Evolutionary conservation across 2,329 filamentous ascomycete genomes (phyloP), one percentile per base, ranked within the genome.

Genomic region (Fusarium sp.): DNA sequence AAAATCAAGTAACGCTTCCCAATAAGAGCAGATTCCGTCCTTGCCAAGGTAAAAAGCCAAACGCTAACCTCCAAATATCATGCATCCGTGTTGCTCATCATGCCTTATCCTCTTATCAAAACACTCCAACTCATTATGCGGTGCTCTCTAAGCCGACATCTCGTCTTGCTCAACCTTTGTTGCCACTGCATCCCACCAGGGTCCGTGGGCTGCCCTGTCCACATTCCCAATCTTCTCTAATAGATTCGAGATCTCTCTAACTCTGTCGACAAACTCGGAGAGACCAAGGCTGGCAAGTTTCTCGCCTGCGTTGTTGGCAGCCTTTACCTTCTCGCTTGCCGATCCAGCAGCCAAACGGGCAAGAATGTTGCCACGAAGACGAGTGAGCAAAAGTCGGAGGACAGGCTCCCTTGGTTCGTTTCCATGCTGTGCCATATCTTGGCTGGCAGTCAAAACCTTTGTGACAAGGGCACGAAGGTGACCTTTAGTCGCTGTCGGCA

Each of bases 111-210:
- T 34, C 52, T 56, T 51, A 49, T 59, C 44, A 52, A 63, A 52
- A 45, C 40, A 51, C 15, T 34, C 13, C 30, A 46, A 28, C 15
- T 44, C 15, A 46, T 45, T 57, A 36, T 26, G 18, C 44, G 50
- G 11, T 28, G 33, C 26, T 38, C 47, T 75, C 47, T 75, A 76
- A 45, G 62, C 37, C 18, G 70, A 64, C 60, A 76, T 70, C 11
- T 77, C 78, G 57, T 83, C 83, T 63, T 79, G 80, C 67, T 83
- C 83, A 28, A 88, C 82, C 76, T 85, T 86, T 65, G 84, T 83
- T 0, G 88, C 86, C 65, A 92, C 85, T 45, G 83, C 80, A 77
- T 92, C 90, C 83, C 92, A 94, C 90, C 90, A 93, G 42, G 80
- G 74, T 13, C 87, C 87, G 77, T 93, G 91, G 9, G 88, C 85